Evolutionary conservation across 495 filamentous ascomycete genomes (phyloP).

Genomic region (Patellaria atrata): DNA sequence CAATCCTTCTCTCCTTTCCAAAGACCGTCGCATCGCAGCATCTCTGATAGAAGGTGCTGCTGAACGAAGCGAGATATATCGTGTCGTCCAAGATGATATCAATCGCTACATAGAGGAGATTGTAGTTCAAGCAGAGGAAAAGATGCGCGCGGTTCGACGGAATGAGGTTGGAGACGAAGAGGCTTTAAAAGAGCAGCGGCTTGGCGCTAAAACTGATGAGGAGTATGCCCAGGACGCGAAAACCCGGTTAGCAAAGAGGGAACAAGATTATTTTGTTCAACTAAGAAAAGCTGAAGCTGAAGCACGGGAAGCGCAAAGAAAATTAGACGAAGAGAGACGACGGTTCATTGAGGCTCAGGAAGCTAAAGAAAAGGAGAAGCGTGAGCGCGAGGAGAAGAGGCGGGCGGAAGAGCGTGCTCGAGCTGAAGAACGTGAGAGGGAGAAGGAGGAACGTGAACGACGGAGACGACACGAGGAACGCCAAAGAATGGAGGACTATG

Average conservation of each 20-base stretch:
- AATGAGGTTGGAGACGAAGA: conserved; percentile 62
- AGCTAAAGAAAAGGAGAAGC: conserved; percentile 46
- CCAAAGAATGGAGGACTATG: conserved; percentile 19
- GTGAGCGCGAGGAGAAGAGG: conserved; percentile 27
- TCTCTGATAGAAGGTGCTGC: conserved; percentile 76
- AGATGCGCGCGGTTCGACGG: conserved; percentile 52
- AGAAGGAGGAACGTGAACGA: conserved; percentile 17
- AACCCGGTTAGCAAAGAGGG: conserved; percentile 48
- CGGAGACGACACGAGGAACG: conserved; percentile 4
- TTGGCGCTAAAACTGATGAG: conserved; percentile 67
- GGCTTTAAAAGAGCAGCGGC: conserved; percentile 49
- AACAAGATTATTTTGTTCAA: conserved; percentile 47
- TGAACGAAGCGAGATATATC: conserved; percentile 69
- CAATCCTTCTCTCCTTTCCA: conserved; percentile 58
- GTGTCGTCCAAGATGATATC: conserved; percentile 51
- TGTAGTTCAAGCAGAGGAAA: conserved; percentile 41
- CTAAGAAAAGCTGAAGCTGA: conserved; percentile 47
- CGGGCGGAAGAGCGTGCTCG: conserved; percentile 19
- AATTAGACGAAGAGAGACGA: conserved; percentile 37
- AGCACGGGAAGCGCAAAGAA: conserved; percentile 50
- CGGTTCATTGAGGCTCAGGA: conserved; percentile 33
- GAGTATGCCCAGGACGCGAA: conserved; percentile 63
- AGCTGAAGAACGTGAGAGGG: conserved; percentile 20
- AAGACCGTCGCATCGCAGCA: conserved; percentile 66
- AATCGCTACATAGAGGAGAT: conserved; percentile 52